These are phyloP conservation scores for Tritrichomonas musculus DNA, from an alignment of 208 protist genomes.

Conservation along the genomic window DNA sequence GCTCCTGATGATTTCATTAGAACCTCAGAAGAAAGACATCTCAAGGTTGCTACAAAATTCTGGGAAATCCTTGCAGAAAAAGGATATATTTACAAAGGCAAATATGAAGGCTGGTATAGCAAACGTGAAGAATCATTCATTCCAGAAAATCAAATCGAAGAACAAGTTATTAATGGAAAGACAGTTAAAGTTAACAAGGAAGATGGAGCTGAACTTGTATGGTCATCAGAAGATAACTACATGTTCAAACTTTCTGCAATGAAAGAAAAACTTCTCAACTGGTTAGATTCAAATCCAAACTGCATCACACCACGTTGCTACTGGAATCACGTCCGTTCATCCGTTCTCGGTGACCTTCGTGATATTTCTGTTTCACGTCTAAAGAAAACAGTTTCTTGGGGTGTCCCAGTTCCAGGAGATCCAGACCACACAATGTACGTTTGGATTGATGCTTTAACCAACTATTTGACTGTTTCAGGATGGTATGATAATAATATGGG, in stretches of 20 bases:
- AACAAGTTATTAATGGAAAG: neutral
- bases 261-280: conserved; percentile 67
- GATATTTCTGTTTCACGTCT: conserved; percentile 91
- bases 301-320: conserved; percentile 76
- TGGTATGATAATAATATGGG: conserved; percentile 38
- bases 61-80: conserved; percentile 67
- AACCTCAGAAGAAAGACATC: conserved; percentile 43
- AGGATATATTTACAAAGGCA: conserved; percentile 88
- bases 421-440: conserved; percentile 72
- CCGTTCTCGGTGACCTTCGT: conserved; percentile 59
- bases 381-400: conserved; percentile 77
- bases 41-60: conserved; percentile 50
- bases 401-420: conserved; percentile 85
- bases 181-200: neutral
- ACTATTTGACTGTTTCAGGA: conserved; percentile 87
- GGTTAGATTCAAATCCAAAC: conserved; percentile 56
- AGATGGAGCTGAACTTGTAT: conserved; percentile 67
- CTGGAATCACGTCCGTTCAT: conserved; percentile 64
- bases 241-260: conserved; percentile 87
- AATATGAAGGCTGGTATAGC: conserved; percentile 96
- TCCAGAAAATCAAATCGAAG: conserved; percentile 46
- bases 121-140: conserved; percentile 89
- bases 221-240: conserved; percentile 92
- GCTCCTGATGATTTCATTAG: conserved; percentile 76
- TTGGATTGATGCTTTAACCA: conserved; percentile 97